A percentile compares a stretch with the other conserved stretches of the same genome.
Evolutionary conservation across 2,329 filamentous ascomycete genomes (phyloP).

Genomic region (Gaeumannomyces sp.): DNA sequence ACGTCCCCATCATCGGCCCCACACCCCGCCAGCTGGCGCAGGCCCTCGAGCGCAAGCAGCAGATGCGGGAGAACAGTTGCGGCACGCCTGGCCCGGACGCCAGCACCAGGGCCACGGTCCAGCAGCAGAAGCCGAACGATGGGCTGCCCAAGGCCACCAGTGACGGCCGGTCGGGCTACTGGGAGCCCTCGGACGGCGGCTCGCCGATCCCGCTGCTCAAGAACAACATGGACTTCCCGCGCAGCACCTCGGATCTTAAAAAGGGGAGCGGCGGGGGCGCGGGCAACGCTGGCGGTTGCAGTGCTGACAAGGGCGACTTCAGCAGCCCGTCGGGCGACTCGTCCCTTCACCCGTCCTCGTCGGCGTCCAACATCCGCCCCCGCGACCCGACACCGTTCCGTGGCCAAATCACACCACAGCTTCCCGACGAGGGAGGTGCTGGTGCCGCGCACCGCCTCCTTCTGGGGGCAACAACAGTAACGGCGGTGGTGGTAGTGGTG

Average conservation of each 20-base stretch:
- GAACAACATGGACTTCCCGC: constrained; percentile 2
- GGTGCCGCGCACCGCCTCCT: too few relatives aligned
- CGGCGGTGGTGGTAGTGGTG: too few relatives aligned
- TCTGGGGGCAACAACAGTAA: too few relatives aligned
- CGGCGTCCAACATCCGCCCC: constrained; percentile 9
- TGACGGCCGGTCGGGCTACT: neutral
- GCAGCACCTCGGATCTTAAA: neutral
- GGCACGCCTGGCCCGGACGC: neutral
- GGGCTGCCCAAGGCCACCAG: neutral
- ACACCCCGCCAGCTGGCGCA: constrained; percentile 2
- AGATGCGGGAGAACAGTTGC: neutral
- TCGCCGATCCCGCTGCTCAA: constrained; percentile 10
- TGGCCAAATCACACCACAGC: constrained; percentile 6
- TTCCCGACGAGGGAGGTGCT: neutral
- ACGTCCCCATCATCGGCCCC: constrained; percentile 4
- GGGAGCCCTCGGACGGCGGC: constrained; percentile 4
- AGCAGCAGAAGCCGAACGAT: too few relatives aligned
- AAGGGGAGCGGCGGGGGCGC: neutral
- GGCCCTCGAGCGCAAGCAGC: neutral
- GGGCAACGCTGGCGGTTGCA: neutral
- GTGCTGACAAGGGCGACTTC: neutral
- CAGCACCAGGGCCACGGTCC: neutral
- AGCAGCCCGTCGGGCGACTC: constrained; percentile 7
- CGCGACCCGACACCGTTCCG: constrained; percentile 6
- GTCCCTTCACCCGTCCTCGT: constrained; percentile 10